Evolutionary conservation across 805 yeast species (phyloP).

Genomic region (Wickerhamiella spandovensis): DNA sequence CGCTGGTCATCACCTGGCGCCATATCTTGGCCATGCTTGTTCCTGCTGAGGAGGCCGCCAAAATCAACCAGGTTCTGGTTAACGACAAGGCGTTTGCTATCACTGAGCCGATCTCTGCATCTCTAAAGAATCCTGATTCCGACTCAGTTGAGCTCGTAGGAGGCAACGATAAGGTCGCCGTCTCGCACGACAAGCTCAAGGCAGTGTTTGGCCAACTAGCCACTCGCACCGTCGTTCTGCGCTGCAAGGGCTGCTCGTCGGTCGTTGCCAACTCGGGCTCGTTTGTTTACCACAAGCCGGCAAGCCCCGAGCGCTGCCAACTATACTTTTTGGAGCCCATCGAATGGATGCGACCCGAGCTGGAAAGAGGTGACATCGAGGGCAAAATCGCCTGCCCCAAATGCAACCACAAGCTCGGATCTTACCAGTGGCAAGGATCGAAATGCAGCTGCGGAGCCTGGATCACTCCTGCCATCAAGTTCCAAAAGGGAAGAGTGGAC

Average conservation of each 20-base stretch:
- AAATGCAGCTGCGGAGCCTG: conserved; percentile 91
- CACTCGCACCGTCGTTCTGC: conserved; percentile 22
- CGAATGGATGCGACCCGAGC: conserved; percentile 78
- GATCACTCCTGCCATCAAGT: conserved; percentile 84
- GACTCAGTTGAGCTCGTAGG: not conserved
- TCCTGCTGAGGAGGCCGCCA: conserved; percentile 22
- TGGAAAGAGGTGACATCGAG: conserved; percentile 62
- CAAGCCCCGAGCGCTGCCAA: conserved; percentile 45
- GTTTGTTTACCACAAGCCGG: conserved; percentile 40
- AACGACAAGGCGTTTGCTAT: conserved; percentile 1
- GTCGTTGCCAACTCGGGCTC: conserved; percentile 50
- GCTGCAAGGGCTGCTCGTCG: conserved; percentile 77
- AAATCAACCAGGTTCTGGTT: not conserved
- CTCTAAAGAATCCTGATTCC: not conserved
- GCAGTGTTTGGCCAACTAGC: conserved; percentile 11
- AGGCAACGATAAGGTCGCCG: not conserved
- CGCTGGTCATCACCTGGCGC: conserved; percentile 13
- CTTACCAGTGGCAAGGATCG: conserved; percentile 88
- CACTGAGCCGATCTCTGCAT: conserved; percentile 2
- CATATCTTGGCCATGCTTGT: conserved; percentile 10
- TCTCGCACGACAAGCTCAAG: not conserved
- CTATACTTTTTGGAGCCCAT: conserved; percentile 84
- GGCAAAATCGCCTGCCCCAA: conserved; percentile 80
- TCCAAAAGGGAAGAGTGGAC: conserved; percentile 73
- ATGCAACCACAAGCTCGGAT: conserved; percentile 77